Evolutionary conservation across 192 early-diverging fungal species (phyloP), one percentile per base, ranked within the genome.

Genomic region (Dissophora ornata): DNA sequence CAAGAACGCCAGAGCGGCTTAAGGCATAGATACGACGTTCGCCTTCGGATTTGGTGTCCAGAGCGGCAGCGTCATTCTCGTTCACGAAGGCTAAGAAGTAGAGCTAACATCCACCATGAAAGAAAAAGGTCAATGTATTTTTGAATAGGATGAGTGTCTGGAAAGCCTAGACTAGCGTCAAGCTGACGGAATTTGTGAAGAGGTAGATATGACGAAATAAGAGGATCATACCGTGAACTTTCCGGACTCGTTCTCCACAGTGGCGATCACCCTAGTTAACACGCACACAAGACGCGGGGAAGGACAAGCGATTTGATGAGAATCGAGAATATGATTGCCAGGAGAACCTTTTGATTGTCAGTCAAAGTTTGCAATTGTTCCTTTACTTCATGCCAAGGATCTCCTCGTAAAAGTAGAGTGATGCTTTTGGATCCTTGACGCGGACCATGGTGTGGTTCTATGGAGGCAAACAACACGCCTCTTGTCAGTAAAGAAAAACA

Each of bases 371-470:
- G n/a, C n/a, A n/a, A n/a, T n/a, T n/a, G n/a, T n/a, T n/a, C n/a
- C n/a, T n/a, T n/a, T n/a, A 91, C 90, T 86, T 92, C 92, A 95
- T 93, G 55, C 93, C 93, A 44, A 95, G 85, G 34, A 87, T 79
- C 25, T 92, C 82, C 47, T 84, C 68, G 77, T 95, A 95, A 58
- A 95, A 95, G 58, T 88, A 60, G 24, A 93, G 25, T 9, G 93
- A 93, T 15, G 79, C 83, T 66, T 91, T 80, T 46, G 92, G 90
- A 81, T 94, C 92, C 85, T 90, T 94, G 62, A 94, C 86, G 74
- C 92, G 86, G 82, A 91, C 88, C 92, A 94, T 95, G 21, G 92
- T 93, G 82, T 95, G 94, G 84, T 95, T 95, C 83, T 85, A 29
- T 3, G 6, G 10, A n/a, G 7, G 46, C 3, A 9, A 42, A 12